phyloP scores from a whole-genome alignment of 441 rosid genomes.

The Bruguiera hainesii region DNA sequence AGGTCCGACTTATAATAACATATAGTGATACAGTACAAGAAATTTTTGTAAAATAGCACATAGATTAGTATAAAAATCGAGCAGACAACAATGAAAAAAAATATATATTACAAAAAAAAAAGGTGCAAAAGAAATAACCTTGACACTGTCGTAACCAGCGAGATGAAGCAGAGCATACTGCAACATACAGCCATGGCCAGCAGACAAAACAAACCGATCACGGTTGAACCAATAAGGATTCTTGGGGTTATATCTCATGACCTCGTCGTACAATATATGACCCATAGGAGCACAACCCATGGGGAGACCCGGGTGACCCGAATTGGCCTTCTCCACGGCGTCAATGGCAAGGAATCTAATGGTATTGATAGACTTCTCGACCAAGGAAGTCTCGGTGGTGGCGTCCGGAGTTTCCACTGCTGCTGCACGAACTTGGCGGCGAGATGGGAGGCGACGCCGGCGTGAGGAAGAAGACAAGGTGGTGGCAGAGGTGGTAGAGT shows the following conservation, averaged over 20 bases:
- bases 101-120: neutral
- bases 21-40: too few relatives aligned
- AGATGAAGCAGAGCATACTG: constrained; percentile 97
- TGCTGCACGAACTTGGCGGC: constrained; percentile 39
- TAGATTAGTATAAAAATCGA: too few relatives aligned
- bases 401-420: constrained; percentile 55
- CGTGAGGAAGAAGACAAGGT: constrained; percentile 21
- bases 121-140: constrained; percentile 45
- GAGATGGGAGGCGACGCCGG: constrained; percentile 24
- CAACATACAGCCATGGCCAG: constrained; percentile 99
- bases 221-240: constrained; percentile 99
- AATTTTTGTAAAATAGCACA: too few relatives aligned
- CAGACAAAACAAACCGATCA: constrained; percentile 91
- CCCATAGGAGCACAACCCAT: constrained; percentile 99
- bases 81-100: too few relatives aligned
- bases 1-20: too few relatives aligned
- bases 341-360: constrained; percentile 90
- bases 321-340: constrained; percentile 98
- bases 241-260: constrained; percentile 95
- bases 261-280: constrained; percentile 88
- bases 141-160: constrained; percentile 93
- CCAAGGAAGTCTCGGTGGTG: constrained; percentile 58
- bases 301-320: constrained; percentile 98
- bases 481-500: constrained; percentile 23
- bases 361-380: constrained; percentile 86